Evolutionary conservation across 129 eudicot genomes (phyloP).

Genomic region (Saussurea involucrata): DNA sequence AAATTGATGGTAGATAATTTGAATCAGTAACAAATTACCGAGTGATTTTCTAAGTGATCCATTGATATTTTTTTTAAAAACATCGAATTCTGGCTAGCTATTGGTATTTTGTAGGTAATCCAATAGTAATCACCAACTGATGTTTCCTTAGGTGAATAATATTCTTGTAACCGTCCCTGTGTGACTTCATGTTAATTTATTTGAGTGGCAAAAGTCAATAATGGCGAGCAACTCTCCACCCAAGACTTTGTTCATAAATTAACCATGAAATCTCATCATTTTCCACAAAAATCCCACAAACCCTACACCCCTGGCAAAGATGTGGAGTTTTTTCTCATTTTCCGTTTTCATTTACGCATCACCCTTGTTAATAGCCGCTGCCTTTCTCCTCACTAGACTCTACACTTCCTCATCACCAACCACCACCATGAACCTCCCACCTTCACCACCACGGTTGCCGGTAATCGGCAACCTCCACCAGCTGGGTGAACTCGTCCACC

Average conservation of each 20-base stretch:
- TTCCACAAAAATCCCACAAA: background rate
- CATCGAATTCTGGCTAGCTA: too few relatives aligned
- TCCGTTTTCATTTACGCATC: background rate
- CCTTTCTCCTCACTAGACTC: background rate
- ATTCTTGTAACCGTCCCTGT: background rate
- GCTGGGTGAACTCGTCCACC: conserved; percentile 33
- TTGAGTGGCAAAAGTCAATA: background rate
- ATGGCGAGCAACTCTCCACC: background rate
- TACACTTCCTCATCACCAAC: background rate
- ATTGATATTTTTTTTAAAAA: too few relatives aligned
- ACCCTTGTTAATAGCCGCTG: background rate
- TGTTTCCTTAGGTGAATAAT: too few relatives aligned
- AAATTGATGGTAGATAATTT: too few relatives aligned
- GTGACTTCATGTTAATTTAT: background rate
- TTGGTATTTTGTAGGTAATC: too few relatives aligned
- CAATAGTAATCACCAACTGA: too few relatives aligned
- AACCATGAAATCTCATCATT: background rate
- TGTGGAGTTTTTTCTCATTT: background rate
- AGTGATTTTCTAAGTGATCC: too few relatives aligned
- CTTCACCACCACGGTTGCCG: conserved; percentile 44
- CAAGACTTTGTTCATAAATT: background rate
- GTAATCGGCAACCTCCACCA: conserved; percentile 52
- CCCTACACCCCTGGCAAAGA: background rate
- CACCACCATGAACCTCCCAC: conserved; percentile 21
- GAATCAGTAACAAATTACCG: too few relatives aligned